Conservation (phyloP, 2,329 filamentous ascomycete species). For the Apiospora pterosperma region DNA sequence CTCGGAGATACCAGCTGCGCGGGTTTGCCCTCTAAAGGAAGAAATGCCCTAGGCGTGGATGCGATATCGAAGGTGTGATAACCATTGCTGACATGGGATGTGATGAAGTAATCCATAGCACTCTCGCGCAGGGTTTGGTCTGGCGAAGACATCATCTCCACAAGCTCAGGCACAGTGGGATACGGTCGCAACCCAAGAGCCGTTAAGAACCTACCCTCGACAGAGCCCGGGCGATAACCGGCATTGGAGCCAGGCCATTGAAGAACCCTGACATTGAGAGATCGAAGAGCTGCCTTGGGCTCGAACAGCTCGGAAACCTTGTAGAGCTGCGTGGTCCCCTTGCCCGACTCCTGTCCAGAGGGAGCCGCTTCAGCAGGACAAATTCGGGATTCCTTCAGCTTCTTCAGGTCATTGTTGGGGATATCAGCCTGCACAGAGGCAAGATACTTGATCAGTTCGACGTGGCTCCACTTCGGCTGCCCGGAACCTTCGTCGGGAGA, state of each 20-base stretch:
- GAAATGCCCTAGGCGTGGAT: constrained; percentile 53
- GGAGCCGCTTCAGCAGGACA: constrained; percentile 73
- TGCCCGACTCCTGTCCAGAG: constrained; percentile 49
- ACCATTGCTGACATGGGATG: constrained; percentile 72
- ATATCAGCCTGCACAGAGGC: constrained; percentile 89
- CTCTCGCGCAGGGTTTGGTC: constrained; percentile 58
- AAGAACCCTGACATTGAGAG: constrained; percentile 70
- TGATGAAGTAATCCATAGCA: constrained; percentile 78
- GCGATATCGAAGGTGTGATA: constrained; percentile 66
- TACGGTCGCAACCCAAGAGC: constrained; percentile 69
- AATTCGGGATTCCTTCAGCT: constrained; percentile 73
- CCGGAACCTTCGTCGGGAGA: constrained; percentile 48
- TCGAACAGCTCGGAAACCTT: constrained; percentile 78
- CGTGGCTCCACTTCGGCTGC: constrained; percentile 76
- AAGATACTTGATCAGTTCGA: constrained; percentile 92
- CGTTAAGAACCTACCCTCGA: constrained; percentile 72
- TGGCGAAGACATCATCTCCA: constrained; percentile 71
- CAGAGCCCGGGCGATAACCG: constrained; percentile 59
- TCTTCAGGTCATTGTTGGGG: constrained; percentile 74
- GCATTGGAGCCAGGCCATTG: constrained; percentile 72
- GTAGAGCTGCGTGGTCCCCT: constrained; percentile 55
- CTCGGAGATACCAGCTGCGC: constrained; percentile 66
- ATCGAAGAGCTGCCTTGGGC: constrained; percentile 67
- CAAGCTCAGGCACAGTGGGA: constrained; percentile 70
- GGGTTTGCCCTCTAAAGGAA: constrained; percentile 70